Conservation (phyloP, 2,329 filamentous ascomycete species). For the Fusarium cyanostomum region DNA sequence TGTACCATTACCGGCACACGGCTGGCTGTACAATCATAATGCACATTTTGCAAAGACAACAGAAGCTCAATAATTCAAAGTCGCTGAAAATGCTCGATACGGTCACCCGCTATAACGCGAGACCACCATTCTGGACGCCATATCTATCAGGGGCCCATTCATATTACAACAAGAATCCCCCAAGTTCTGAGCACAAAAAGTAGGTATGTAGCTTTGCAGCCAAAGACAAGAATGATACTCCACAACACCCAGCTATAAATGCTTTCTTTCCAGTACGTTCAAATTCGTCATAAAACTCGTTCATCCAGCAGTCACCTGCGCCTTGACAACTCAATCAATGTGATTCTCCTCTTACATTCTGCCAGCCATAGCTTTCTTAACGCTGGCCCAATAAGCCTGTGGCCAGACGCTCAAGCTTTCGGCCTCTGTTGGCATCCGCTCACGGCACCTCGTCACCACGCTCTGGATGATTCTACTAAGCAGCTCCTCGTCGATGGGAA, state of each 20-base stretch:
- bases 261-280: slow-evolving; percentile 37
- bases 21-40: slow-evolving; percentile 46
- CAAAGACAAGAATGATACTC: slow-evolving; percentile 44
- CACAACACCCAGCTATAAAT: slow-evolving; percentile 47
- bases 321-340: slow-evolving; percentile 25
- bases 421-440: slow-evolving; percentile 66
- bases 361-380: slow-evolving; percentile 60
- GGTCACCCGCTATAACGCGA: slow-evolving; percentile 26
- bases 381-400: slow-evolving; percentile 68
- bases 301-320: slow-evolving; percentile 28
- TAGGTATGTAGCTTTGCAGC: slow-evolving; percentile 32
- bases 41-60: slow-evolving; percentile 28
- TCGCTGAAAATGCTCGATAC: slow-evolving; percentile 38
- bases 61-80: not conserved
- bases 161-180: slow-evolving; percentile 24
- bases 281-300: slow-evolving; percentile 37
- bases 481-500: slow-evolving; percentile 71
- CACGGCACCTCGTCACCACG: slow-evolving; percentile 67
- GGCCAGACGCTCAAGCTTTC: slow-evolving; percentile 67
- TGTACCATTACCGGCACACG: slow-evolving; percentile 42
- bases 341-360: slow-evolving; percentile 39
- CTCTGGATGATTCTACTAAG: slow-evolving; percentile 70
- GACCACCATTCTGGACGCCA: slow-evolving; percentile 27
- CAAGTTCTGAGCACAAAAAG: slow-evolving; percentile 33
- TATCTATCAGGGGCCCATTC: slow-evolving; percentile 28